phyloP scores from a whole-genome alignment of 2,329 filamentous ascomycete genomes.

The Colletotrichum brevisporum region DNA sequence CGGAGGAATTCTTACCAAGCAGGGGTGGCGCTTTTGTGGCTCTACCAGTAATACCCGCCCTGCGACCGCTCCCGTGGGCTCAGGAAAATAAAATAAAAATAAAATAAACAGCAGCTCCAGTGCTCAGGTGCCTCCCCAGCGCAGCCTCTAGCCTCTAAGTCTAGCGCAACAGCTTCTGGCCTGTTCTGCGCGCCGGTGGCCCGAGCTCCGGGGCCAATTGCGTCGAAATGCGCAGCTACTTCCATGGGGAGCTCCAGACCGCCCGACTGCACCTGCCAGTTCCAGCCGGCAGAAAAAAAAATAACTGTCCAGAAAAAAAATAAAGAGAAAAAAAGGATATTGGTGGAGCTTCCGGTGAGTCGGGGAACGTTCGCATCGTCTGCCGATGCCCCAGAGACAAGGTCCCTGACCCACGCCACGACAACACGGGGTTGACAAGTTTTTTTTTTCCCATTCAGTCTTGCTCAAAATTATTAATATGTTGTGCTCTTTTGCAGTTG shows the following conservation, averaged over 20 bases:
- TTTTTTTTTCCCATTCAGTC: constrained; percentile 3
- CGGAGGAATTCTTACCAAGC: constrained; percentile 36
- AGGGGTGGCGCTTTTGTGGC: constrained; percentile 40
- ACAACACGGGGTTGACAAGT: constrained; percentile 5
- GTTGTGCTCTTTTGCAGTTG: not conserved
- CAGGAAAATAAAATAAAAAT: constrained; percentile 1
- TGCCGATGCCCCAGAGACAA: constrained; percentile 26
- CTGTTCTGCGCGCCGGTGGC: constrained; percentile 26
- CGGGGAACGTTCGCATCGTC: constrained; percentile 33
- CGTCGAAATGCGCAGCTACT: constrained; percentile 20
- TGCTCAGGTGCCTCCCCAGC: not conserved
- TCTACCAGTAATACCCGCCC: not conserved
- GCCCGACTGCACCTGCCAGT: constrained; percentile 8
- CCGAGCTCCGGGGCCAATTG: constrained; percentile 35
- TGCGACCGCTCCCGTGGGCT: constrained; percentile 14
- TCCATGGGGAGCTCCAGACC: constrained; percentile 28
- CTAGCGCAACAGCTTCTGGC: constrained; percentile 17
- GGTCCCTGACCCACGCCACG: constrained; percentile 29
- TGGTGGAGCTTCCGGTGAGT: constrained; percentile 33
- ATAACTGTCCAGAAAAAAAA: not conserved
- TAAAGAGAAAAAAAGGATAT: not conserved
- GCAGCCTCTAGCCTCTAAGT: not conserved
- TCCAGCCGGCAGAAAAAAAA: constrained; percentile 29
- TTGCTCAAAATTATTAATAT: not conserved
- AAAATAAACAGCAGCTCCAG: constrained; percentile 8